Evolutionary conservation across 495 filamentous ascomycete genomes (phyloP).

Genomic region (Trichoderma orchidacearum): DNA sequence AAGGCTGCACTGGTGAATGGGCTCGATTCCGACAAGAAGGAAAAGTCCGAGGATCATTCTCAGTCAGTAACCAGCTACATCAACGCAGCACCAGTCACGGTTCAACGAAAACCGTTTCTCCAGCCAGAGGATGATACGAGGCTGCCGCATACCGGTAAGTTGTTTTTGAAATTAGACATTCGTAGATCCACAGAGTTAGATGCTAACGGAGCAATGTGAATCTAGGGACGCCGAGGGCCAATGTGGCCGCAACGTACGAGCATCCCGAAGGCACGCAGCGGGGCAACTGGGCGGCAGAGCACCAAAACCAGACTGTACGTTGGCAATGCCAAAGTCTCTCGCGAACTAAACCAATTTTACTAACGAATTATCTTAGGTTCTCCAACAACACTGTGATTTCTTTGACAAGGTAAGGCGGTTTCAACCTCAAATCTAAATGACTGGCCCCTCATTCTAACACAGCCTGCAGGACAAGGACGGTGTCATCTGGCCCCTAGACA

Average conservation of each 20-base stretch:
- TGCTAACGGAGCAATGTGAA: not conserved
- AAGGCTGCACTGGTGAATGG: not conserved
- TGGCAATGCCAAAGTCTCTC: not conserved
- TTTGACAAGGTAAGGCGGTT: conserved; percentile 17
- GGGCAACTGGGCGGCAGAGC: conserved; percentile 8
- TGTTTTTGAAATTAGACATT: not conserved
- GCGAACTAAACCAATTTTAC: not conserved
- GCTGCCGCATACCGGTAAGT: conserved; percentile 10
- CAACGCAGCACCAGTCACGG: conserved; percentile 8
- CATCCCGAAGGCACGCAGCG: conserved; percentile 15
- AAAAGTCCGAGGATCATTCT: conserved; percentile 23
- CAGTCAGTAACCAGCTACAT: conserved; percentile 5
- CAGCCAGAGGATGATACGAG: conserved; percentile 10
- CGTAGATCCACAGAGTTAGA: not conserved
- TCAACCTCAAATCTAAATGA: conserved; percentile 9
- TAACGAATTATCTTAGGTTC: conserved; percentile 1
- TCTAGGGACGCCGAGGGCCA: conserved; percentile 14
- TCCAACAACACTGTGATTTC: conserved; percentile 39
- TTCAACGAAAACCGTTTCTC: conserved; percentile 13
- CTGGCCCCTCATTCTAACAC: conserved; percentile 12
- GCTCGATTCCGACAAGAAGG: conserved; percentile 1
- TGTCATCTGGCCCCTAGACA: conserved; percentile 38
- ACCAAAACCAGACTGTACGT: conserved; percentile 9
- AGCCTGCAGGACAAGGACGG: conserved; percentile 28
- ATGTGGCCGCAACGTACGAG: conserved; percentile 15